Evolutionary conservation across 1,284 basidiomycete genomes (phyloP).

Genomic region (Cryptococcus wingfieldii): DNA sequence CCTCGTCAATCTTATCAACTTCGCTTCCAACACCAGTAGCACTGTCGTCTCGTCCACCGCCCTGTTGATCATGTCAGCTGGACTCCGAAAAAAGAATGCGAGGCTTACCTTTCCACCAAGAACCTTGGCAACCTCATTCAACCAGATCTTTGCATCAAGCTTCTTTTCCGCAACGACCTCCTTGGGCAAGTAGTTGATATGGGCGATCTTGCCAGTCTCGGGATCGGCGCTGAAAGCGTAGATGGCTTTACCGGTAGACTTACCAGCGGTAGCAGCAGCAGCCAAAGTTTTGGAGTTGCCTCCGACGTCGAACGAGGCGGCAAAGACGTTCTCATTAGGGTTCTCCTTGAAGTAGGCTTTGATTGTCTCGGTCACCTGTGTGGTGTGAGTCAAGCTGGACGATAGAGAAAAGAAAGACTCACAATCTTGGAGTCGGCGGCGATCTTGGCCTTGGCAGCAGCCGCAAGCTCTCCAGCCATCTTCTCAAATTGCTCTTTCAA

Average conservation of each 20-base stretch:
- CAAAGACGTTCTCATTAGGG: slow-evolving; percentile 63
- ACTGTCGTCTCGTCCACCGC: slow-evolving; percentile 85
- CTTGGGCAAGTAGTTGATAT: slow-evolving; percentile 82
- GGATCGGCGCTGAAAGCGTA: slow-evolving; percentile 82
- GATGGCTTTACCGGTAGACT: slow-evolving; percentile 73
- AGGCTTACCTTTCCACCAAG: slow-evolving; percentile 75
- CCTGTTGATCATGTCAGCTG: slow-evolving; percentile 53
- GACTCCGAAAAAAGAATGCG: background rate
- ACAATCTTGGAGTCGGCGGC: slow-evolving; percentile 75
- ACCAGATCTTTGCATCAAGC: slow-evolving; percentile 78
- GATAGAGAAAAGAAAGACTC: slow-evolving; percentile 21
- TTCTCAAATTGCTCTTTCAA: slow-evolving; percentile 69
- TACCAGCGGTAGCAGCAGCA: slow-evolving; percentile 64
- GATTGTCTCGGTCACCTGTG: slow-evolving; percentile 66
- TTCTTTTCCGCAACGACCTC: slow-evolving; percentile 53
- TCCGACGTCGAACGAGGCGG: slow-evolving; percentile 62
- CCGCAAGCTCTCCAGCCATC: slow-evolving; percentile 78
- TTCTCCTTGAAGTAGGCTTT: slow-evolving; percentile 71
- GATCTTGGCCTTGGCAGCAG: slow-evolving; percentile 77
- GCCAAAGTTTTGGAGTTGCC: slow-evolving; percentile 67
- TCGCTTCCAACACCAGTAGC: slow-evolving; percentile 80
- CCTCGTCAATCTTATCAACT: slow-evolving; percentile 63
- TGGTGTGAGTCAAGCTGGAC: background rate
- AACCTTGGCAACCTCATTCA: slow-evolving; percentile 66
- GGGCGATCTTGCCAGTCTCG: slow-evolving; percentile 71